Percentiles rank a stretch among this genome's conserved stretches.
Evolutionary conservation across 352 stramenopile species (phyloP).

Genomic region (Blastocystis sp.): DNA sequence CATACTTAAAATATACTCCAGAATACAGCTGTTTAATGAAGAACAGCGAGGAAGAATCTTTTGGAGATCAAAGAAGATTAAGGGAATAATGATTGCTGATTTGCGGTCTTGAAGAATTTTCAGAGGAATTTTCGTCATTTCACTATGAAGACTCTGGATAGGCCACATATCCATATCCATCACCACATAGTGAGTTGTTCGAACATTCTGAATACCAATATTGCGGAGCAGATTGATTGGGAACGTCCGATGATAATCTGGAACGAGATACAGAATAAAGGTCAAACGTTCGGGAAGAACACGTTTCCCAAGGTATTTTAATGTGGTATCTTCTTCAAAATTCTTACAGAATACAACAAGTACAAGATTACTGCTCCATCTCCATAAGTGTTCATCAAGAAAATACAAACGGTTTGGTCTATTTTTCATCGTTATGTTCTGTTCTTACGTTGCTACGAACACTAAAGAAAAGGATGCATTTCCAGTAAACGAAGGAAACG

Average conservation of each 20-base stretch:
- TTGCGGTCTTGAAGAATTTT: background rate
- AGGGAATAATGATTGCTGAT: conserved; percentile 1
- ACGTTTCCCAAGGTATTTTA: background rate
- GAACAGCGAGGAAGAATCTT: background rate
- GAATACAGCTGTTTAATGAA: background rate
- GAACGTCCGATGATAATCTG: background rate
- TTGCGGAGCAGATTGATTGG: conserved; percentile 65
- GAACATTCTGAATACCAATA: conserved; percentile 55
- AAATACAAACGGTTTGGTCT: background rate
- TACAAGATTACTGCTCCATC: background rate
- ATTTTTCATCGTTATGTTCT: background rate
- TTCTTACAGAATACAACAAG: background rate
- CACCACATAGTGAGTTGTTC: conserved; percentile 64
- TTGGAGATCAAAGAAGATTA: conserved; percentile 17
- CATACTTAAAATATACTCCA: background rate
- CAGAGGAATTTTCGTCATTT: background rate
- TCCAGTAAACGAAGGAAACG: too few relatives aligned
- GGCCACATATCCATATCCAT: conserved; percentile 69
- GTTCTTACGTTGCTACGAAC: background rate
- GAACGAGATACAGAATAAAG: background rate
- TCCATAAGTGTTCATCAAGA: background rate
- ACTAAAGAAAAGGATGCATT: background rate
- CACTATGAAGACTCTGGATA: background rate
- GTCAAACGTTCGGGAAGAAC: background rate
- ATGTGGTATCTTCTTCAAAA: background rate